Evolutionary conservation across 2,329 filamentous ascomycete genomes (phyloP).

Genomic region (Dryadomyces quercus-mongolicae): DNA sequence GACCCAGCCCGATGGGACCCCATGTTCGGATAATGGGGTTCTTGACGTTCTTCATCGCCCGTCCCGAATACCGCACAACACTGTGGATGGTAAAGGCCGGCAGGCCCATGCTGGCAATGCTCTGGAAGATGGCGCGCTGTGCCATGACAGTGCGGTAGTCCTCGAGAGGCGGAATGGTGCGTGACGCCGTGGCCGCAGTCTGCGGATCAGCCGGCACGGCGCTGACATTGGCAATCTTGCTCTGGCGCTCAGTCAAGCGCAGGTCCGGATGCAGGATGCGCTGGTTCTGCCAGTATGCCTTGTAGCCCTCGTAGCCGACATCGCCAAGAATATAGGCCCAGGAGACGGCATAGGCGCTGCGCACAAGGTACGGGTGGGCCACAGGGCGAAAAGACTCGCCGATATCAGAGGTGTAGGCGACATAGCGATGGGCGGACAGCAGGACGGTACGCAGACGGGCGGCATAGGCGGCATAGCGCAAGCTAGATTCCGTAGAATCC

Average conservation of each 20-base stretch:
- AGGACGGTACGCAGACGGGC: conserved; percentile 77
- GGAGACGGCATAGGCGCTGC: conserved; percentile 75
- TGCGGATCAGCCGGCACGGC: conserved; percentile 12
- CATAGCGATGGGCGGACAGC: conserved; percentile 82
- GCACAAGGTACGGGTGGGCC: conserved; percentile 72
- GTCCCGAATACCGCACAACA: conserved; percentile 79
- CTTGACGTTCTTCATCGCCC: conserved; percentile 72
- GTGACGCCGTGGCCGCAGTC: conserved; percentile 18
- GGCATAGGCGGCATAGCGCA: conserved; percentile 90
- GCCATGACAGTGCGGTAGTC: conserved; percentile 88
- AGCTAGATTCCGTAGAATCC: conserved; percentile 71
- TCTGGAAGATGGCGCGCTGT: conserved; percentile 83
- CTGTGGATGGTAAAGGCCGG: conserved; percentile 91
- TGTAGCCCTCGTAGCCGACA: conserved; percentile 87
- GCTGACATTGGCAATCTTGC: conserved; percentile 33
- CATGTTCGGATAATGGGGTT: conserved; percentile 67
- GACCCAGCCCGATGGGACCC: conserved; percentile 77
- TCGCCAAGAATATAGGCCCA: conserved; percentile 91
- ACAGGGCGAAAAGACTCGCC: conserved; percentile 93
- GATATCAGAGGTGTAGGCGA: conserved; percentile 93
- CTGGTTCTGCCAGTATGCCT: conserved; percentile 83
- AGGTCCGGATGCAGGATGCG: conserved; percentile 56
- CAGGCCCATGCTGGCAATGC: conserved; percentile 81
- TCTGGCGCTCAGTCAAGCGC: conserved; percentile 36
- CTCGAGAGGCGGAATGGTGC: conserved; percentile 57